Evolutionary conservation across 164 flowering plant species (phyloP), one percentile per base, ranked within the genome.

Genomic region (Sedum album): DNA sequence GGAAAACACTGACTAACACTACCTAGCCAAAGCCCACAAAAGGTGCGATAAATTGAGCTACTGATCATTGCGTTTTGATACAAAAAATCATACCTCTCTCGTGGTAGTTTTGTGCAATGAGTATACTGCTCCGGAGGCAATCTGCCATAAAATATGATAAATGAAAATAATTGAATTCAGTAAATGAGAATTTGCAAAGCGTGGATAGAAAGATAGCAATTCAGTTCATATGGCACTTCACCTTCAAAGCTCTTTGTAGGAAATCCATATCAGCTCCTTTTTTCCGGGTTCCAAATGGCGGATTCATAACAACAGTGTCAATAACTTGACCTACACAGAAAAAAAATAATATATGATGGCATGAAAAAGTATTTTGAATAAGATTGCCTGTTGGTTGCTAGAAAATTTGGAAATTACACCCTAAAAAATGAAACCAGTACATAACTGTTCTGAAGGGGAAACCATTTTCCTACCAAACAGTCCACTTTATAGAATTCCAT

Each of bases 201-300:
- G 31, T 26, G 39, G 67, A 13, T 6, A 10, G 1, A 65, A 33
- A 65, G 4, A 6, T 20, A 26, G 30, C 18, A 44, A 44, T 44
- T 44, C 15, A 44, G 17, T 18, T 64, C 20, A 68, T 30, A 46
- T 9, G 44, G 20, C 11, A 15, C 62, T 17, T 63, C 71, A 91
- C 99, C 90, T 85, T 82, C 76, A 95, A 77, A 70, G 90, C 97
- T 42, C 68, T 68, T 64, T 23, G 66, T 7, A 44, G 89, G 78
- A 95, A 92, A 64, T 84, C 92, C 93, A 95, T 82, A 79, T 95
- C 97, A 46, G 89, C 93, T 31, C 99, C 99, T 78, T 92, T 95
- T 68, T 65, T 86, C 60, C 94, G 81, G 30, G 97, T 95, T 60
- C 99, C 99, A 86, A 95, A 92, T 66, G 99, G 97, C 71, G 48